These are phyloP conservation scores for Monascus purpureus DNA, from an alignment of 495 filamentous ascomycete genomes.

Conservation along the genomic window DNA sequence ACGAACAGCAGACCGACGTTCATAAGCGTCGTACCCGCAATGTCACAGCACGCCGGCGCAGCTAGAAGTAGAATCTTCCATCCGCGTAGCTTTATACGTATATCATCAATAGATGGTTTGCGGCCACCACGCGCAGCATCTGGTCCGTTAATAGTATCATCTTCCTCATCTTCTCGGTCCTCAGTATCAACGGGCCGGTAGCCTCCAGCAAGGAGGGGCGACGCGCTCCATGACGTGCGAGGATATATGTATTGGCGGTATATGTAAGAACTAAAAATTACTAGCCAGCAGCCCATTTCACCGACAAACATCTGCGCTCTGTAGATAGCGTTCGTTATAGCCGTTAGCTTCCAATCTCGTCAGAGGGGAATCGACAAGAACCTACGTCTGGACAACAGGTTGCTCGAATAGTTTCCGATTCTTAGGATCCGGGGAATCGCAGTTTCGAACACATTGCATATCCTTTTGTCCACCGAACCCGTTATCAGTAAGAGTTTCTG, in stretches of 20 bases:
- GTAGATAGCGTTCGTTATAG: too few species aligned
- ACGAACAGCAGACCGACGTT: slow-evolving; percentile 90
- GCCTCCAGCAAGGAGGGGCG: slow-evolving; percentile 36
- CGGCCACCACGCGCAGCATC: slow-evolving; percentile 27
- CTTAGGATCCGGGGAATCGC: slow-evolving; percentile 57
- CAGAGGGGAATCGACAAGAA: too few species aligned
- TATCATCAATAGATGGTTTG: slow-evolving; percentile 35
- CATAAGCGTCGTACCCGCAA: slow-evolving; percentile 90
- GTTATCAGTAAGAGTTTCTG: slow-evolving; percentile 2
- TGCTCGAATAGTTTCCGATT: slow-evolving; percentile 66
- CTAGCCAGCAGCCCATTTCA: slow-evolving; percentile 84
- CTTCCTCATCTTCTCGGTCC: slow-evolving; percentile 31
- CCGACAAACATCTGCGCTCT: slow-evolving; percentile 84
- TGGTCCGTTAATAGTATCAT: slow-evolving; percentile 15
- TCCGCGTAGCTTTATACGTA: slow-evolving; percentile 50
- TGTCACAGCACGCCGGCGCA: slow-evolving; percentile 84
- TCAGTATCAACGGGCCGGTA: slow-evolving; percentile 48
- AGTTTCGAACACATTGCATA: slow-evolving; percentile 90
- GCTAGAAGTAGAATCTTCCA: slow-evolving; percentile 65
- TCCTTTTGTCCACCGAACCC: slow-evolving; percentile 49
- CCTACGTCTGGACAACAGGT: slow-evolving; percentile 84
- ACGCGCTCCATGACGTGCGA: slow-evolving; percentile 16
- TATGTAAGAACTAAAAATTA: slow-evolving; percentile 52
- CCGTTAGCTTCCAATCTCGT: too few species aligned
- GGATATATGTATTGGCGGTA: slow-evolving; percentile 42